Base-by-base conservation (phyloP, 345 rosid species). In the Citrus mangshanensis region DNA sequence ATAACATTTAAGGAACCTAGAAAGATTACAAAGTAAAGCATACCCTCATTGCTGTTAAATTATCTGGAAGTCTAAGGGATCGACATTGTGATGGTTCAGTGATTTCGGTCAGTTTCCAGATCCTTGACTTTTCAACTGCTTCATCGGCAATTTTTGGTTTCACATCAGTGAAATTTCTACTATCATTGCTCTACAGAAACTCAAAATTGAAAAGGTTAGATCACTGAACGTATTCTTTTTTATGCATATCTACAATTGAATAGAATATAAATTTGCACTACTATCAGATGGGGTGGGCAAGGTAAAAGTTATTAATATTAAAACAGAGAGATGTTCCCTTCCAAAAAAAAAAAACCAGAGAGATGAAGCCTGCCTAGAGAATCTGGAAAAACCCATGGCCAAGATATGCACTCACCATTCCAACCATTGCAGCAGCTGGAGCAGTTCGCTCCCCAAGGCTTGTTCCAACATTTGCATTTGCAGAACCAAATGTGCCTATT, bases 71-170 rank as follows among this genome's bases (percentile, higher is more conserved):
- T 85, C 91, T 94, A 75, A 89, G 64, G 64, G 98, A 88, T 40
- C 86, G 89, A 72, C 95, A 90, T 76, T 90, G 97, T 27, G 90
- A 85, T 78, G 88, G 84, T 81, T 94, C 93, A 81, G 82, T 91
- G 72, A 94, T 91, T 88, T 93, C 98, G 73, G 88, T 93, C 68
- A 79, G 81, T 81, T 91, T 88, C 93, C 96, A 90, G 69, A 85
- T 86, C 80, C 88, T 84, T 73, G 95, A 84, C 77, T 90, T 89
- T 78, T 85, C 97, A 72, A 79, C 21, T 3, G 88, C 77, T 77
- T 91, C 90, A 49, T 93, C 92, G 42, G 84, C 86, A 85, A 89
- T 84, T 85, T 89, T 87, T 35, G 98, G 93, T 79, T 94, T 91
- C 73, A 77, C 89, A 63, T 93, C 89, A 40, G 66, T 89, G 84